phyloP scores from a whole-genome alignment of 2,329 filamentous ascomycete species.

The Stemphylium beticola region DNA sequence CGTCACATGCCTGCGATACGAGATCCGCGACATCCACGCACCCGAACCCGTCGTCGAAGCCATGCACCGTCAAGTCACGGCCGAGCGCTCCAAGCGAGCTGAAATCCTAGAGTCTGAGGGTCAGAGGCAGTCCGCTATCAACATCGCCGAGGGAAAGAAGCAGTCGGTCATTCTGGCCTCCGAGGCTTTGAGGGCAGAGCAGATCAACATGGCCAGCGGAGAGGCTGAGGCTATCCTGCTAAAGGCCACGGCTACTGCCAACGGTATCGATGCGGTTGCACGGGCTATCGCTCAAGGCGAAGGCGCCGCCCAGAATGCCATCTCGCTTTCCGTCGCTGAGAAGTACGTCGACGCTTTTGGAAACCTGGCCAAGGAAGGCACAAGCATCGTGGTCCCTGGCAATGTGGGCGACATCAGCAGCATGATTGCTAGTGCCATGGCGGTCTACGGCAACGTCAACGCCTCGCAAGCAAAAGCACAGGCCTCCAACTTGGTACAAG shows the following conservation, averaged over 20 bases:
- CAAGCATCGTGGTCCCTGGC: conserved; percentile 91
- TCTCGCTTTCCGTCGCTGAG: conserved; percentile 89
- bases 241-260: conserved; percentile 83
- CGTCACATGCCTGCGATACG: conserved; percentile 93
- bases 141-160: conserved; percentile 97
- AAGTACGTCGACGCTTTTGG: conserved; percentile 97
- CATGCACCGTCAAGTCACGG: conserved; percentile 98
- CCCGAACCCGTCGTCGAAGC: conserved; percentile 91
- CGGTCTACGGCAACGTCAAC: conserved; percentile 92
- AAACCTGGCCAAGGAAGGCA: conserved; percentile 92
- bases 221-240: conserved; percentile 92
- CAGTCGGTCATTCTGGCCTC: conserved; percentile 96
- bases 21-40: conserved; percentile 97
- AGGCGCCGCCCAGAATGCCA: conserved; percentile 77
- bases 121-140: conserved; percentile 96
- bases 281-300: conserved; percentile 74
- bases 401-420: conserved; percentile 95
- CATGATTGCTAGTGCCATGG: conserved; percentile 96
- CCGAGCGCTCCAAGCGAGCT: conserved; percentile 94
- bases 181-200: conserved; percentile 85
- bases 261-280: conserved; percentile 86
- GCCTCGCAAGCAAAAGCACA: conserved; percentile 75
- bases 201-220: conserved; percentile 91
- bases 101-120: conserved; percentile 98
- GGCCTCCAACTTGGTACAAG: conserved; percentile 56